phyloP scores from a whole-genome alignment of 2,329 filamentous ascomycete genomes.

The Clarireedia sp. region DNA sequence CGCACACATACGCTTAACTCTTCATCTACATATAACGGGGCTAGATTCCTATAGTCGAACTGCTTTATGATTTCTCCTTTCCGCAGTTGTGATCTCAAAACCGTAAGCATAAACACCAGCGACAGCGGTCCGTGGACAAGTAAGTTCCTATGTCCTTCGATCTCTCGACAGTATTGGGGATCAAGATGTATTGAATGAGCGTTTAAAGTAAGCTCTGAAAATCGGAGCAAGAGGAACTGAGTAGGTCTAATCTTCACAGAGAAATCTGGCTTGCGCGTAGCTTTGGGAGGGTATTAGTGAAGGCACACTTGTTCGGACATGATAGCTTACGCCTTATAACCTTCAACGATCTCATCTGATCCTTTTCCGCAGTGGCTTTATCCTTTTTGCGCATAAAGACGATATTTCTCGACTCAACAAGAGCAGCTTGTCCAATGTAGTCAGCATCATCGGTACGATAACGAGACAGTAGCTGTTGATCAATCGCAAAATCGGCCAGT shows the following conservation, averaged over 20 bases:
- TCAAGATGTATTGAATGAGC: constrained; percentile 88
- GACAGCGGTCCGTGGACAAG: constrained; percentile 84
- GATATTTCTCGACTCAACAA: constrained; percentile 53
- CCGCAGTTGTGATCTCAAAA: constrained; percentile 45
- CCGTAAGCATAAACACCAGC: constrained; percentile 66
- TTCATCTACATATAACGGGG: constrained; percentile 71
- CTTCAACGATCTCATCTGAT: constrained; percentile 14
- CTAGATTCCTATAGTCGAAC: constrained; percentile 73
- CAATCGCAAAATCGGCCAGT: neutral
- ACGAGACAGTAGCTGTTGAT: neutral
- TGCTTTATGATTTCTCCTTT: constrained; percentile 37
- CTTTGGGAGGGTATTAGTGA: constrained; percentile 8
- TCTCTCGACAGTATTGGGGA: constrained; percentile 54
- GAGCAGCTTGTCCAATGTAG: constrained; percentile 15
- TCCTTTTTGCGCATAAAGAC: constrained; percentile 50
- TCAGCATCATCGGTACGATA: neutral
- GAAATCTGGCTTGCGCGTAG: constrained; percentile 38
- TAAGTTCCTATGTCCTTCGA: constrained; percentile 67
- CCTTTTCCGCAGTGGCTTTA: constrained; percentile 11
- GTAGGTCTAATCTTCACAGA: constrained; percentile 57
- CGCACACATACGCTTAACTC: constrained; percentile 61
- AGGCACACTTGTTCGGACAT: neutral
- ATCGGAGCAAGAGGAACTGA: constrained; percentile 72
- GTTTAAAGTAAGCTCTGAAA: constrained; percentile 86
- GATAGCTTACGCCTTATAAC: constrained; percentile 23